A percentile compares a stretch with the other conserved stretches of the same genome.
These are phyloP conservation scores for Hypoxylon intermedium DNA, from an alignment of 495 filamentous ascomycete genomes.

Conservation along the genomic window DNA sequence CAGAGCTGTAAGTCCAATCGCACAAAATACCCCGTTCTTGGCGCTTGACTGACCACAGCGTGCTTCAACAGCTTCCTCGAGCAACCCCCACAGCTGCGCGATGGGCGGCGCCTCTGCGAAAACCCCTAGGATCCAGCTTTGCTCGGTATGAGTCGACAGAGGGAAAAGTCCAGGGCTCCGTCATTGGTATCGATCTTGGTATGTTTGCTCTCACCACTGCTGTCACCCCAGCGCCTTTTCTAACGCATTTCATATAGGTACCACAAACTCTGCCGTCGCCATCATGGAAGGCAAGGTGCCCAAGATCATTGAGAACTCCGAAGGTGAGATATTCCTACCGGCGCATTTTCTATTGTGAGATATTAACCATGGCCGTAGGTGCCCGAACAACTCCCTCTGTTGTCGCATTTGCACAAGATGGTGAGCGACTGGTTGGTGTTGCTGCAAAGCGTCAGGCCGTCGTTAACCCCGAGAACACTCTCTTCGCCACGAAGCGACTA, in stretches of 20 bases:
- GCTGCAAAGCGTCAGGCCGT: conserved; percentile 98
- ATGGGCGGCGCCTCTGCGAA: conserved; percentile 64
- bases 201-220: conserved; percentile 48
- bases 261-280: conserved; percentile 97
- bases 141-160: conserved; percentile 81
- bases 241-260: conserved; percentile 63
- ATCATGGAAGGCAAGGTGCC: conserved; percentile 96
- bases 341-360: conserved; percentile 3
- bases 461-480: conserved; percentile 98
- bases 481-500: conserved; percentile 99
- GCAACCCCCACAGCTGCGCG: conserved; percentile 63
- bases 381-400: conserved; percentile 96
- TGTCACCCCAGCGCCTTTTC: conserved; percentile 20
- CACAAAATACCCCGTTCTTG: conserved; percentile 25
- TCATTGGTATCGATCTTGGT: conserved; percentile 99
- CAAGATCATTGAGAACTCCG: conserved; percentile 96
- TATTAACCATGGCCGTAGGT: conserved; percentile 59
- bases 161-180: conserved; percentile 87
- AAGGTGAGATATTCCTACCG: conserved; percentile 66
- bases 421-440: conserved; percentile 96
- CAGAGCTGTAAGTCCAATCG: conserved; percentile 71
- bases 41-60: conserved; percentile 30
- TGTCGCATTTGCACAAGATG: conserved; percentile 95
- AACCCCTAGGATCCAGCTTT: conserved; percentile 58
- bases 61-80: conserved; percentile 67